A percentile compares a stretch with the other conserved stretches of the same genome.
These are phyloP conservation scores for Amylocarpus encephaloides DNA, from an alignment of 2,329 filamentous ascomycete genomes.

Conservation along the genomic window DNA sequence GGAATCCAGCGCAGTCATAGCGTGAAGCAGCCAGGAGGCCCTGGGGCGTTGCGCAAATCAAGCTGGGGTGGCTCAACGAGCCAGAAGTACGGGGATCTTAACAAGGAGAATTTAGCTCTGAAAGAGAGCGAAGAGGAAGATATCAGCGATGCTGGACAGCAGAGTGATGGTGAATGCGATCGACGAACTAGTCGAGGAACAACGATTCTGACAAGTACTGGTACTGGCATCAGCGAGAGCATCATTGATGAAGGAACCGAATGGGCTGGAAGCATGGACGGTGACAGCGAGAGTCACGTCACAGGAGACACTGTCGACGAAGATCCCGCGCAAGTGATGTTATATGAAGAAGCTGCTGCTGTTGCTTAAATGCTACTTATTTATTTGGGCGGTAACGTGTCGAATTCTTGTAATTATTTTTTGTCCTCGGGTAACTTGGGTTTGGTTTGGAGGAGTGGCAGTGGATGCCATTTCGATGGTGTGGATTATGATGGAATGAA, in stretches of 20 bases:
- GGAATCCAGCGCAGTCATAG: constrained; percentile 73
- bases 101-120: constrained; percentile 58
- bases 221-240: constrained; percentile 23
- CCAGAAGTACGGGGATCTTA: constrained; percentile 42
- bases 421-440: neutral
- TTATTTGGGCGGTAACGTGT: constrained; percentile 2
- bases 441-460: neutral
- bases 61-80: constrained; percentile 56
- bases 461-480: neutral
- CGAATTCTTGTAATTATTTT: constrained; percentile 13
- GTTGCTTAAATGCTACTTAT: constrained; percentile 10
- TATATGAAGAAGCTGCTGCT: constrained; percentile 22
- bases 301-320: neutral
- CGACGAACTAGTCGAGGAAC: constrained; percentile 30
- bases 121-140: constrained; percentile 54
- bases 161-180: constrained; percentile 24
- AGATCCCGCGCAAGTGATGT: constrained; percentile 13
- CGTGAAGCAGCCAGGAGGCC: constrained; percentile 54
- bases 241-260: constrained; percentile 27
- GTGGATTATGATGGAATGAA: constrained; percentile 1
- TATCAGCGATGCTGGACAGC: constrained; percentile 15
- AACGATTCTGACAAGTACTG: constrained; percentile 24
- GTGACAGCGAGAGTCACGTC: constrained; percentile 10
- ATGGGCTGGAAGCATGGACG: constrained; percentile 27
- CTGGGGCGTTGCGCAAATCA: constrained; percentile 52